phyloP scores from a whole-genome alignment of 2,329 filamentous ascomycete species.

The Raffaelea deltoideospora region DNA sequence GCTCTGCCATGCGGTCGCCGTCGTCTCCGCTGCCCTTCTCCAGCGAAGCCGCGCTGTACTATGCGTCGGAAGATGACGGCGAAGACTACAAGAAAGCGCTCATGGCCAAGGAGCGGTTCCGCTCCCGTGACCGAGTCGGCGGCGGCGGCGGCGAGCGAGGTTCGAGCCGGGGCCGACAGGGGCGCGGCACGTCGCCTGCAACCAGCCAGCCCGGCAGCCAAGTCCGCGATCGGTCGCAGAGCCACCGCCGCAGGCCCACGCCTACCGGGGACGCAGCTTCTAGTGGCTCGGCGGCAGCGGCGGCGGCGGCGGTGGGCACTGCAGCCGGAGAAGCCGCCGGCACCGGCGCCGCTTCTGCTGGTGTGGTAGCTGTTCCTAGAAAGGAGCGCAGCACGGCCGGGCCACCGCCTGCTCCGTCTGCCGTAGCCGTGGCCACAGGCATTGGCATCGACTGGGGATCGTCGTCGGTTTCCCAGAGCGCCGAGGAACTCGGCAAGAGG shows the following conservation, averaged over 20 bases:
- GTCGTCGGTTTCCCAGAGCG: too few relatives aligned
- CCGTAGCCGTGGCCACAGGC: constrained; percentile 8
- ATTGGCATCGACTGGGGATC: constrained; percentile 9
- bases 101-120: constrained; percentile 39
- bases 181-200: constrained; percentile 13
- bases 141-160: constrained; percentile 25
- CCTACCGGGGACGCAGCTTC: not conserved
- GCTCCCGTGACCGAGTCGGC: constrained; percentile 27
- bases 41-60: constrained; percentile 35
- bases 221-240: constrained; percentile 13
- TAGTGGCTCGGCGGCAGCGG: too few relatives aligned
- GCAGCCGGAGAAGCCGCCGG: too few relatives aligned
- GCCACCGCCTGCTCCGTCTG: constrained; percentile 11
- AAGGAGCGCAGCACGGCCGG: constrained; percentile 16
- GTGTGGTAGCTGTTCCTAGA: too few relatives aligned
- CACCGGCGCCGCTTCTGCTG: too few relatives aligned
- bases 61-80: constrained; percentile 46
- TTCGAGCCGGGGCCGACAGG: constrained; percentile 21
- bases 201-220: too few relatives aligned
- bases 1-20: constrained; percentile 52
- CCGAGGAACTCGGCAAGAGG: constrained; percentile 13
- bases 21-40: constrained; percentile 70
- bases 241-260: constrained; percentile 9
- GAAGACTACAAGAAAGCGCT: constrained; percentile 40
- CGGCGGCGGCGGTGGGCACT: too few relatives aligned